Conservation (phyloP, 306 rosid species). For the Cercis canadensis region DNA sequence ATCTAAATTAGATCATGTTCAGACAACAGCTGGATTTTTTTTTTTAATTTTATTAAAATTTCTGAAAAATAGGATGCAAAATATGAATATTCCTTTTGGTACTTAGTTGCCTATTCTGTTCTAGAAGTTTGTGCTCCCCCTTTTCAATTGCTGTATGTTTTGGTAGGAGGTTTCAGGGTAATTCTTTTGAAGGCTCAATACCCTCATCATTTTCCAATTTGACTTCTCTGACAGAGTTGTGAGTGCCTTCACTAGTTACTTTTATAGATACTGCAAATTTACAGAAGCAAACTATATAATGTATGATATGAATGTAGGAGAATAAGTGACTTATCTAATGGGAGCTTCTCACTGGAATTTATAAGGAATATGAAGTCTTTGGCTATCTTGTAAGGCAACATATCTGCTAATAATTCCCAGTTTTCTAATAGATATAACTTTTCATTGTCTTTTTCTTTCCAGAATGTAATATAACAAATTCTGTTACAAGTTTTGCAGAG, state of each 20-base stretch:
- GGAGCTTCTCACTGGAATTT: conserved; percentile 72
- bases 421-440: conserved; percentile 6
- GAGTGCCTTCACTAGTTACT: conserved; percentile 43
- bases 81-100: background rate
- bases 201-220: conserved; percentile 71
- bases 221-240: conserved; percentile 70
- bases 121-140: conserved; percentile 7
- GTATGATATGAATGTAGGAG: conserved; percentile 50
- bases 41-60: background rate
- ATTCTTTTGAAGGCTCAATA: conserved; percentile 74
- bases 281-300: conserved; percentile 37
- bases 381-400: conserved; percentile 54
- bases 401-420: conserved; percentile 9
- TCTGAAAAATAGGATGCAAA: background rate
- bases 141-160: conserved; percentile 26
- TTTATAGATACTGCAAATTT: background rate
- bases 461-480: conserved; percentile 16
- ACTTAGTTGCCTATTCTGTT: background rate
- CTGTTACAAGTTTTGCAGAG: conserved; percentile 57
- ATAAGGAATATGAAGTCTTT: conserved; percentile 70
- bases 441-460: conserved; percentile 5
- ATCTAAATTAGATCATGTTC: background rate
- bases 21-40: background rate
- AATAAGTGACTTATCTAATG: conserved; percentile 68
- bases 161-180: conserved; percentile 83